Evolutionary conservation across 2,329 filamentous ascomycete species (phyloP), one percentile per base, ranked within the genome.

Genomic region (Colletotrichum costaricense): DNA sequence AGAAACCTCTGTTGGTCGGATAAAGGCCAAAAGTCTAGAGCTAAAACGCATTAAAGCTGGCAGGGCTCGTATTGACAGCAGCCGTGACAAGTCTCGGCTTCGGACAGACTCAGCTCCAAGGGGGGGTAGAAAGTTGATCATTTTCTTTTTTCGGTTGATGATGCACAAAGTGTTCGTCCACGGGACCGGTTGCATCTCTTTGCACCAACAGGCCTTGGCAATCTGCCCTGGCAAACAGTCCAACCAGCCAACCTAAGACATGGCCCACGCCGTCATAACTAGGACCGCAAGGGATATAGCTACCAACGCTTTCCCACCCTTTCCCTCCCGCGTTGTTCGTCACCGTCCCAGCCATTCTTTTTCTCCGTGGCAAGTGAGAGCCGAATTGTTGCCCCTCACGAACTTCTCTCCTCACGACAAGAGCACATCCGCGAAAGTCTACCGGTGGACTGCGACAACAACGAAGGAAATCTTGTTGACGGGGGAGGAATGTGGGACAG

Each of bases 221-320:
- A 62, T 28, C 1, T 62, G 59, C n/a, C 62, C 49, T 28, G 30
- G 49, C 62, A 55, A 38, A 38, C 62, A 64, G 52, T 64, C 62
- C 62, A 64, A 22, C 26, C 24, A 19, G 54, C 62, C 62, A 64
- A 22, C 26, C 24, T 26, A 64, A 64, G 46, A 64, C 62, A 26
- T 16, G 46, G 26, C 46, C 62, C 62, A 63, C 22, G 46, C 46
- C 62, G 46, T 64, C 46, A 38, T 55, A 33, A 26, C n/a, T 12
- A 30, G 19, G 30, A 16, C 30, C 12, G 62, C 12, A 64, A 55
- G 62, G 62, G 62, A 55, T 55, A 30, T 64, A 55, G 9, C 24
- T 64, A 38, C 54, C 12, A 16, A 35, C 2, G 62, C 49, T 7
- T 49, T 49, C 8, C 62, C 26, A 26, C 33, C 6, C 9, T 14